phyloP scores from a whole-genome alignment of 495 filamentous ascomycete genomes.

The Astrothelium subdiscretum region DNA sequence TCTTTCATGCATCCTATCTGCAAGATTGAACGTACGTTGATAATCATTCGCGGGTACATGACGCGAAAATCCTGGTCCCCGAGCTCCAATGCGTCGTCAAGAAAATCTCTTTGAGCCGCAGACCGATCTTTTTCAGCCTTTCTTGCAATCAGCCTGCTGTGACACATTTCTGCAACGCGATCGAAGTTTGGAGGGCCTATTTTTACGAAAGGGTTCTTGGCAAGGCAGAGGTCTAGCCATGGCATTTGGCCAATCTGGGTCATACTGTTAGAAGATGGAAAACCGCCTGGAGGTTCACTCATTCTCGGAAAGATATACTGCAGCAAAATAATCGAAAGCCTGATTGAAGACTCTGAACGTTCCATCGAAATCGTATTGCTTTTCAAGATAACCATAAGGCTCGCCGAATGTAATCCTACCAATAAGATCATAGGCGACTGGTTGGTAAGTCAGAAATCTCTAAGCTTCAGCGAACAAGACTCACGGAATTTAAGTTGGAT shows the following conservation, averaged over 20 bases:
- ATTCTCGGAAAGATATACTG: background rate
- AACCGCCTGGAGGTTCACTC: background rate
- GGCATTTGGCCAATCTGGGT: slow-evolving; percentile 45
- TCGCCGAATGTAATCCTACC: slow-evolving; percentile 28
- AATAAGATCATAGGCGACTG: background rate
- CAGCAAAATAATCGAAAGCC: background rate
- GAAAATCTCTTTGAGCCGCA: background rate
- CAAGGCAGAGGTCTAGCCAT: slow-evolving; percentile 45
- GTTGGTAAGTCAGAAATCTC: background rate
- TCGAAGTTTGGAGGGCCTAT: slow-evolving; percentile 23
- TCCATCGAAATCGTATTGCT: slow-evolving; percentile 28
- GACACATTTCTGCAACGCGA: background rate
- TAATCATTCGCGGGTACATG: too few species aligned
- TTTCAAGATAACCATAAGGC: slow-evolving; percentile 29
- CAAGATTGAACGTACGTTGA: slow-evolving; percentile 10
- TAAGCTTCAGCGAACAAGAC: background rate
- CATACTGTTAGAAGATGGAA: slow-evolving; percentile 33
- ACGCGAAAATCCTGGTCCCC: too few species aligned
- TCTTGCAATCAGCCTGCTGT: background rate
- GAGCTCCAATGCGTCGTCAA: background rate
- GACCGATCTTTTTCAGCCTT: background rate
- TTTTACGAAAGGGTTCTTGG: slow-evolving; percentile 49
- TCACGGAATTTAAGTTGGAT: background rate
- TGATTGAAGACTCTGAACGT: slow-evolving; percentile 31
- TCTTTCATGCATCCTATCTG: too few species aligned